Evolutionary conservation across 768 basidiomycete genomes (phyloP).

Genomic region (Rhizopogon vulgaris): DNA sequence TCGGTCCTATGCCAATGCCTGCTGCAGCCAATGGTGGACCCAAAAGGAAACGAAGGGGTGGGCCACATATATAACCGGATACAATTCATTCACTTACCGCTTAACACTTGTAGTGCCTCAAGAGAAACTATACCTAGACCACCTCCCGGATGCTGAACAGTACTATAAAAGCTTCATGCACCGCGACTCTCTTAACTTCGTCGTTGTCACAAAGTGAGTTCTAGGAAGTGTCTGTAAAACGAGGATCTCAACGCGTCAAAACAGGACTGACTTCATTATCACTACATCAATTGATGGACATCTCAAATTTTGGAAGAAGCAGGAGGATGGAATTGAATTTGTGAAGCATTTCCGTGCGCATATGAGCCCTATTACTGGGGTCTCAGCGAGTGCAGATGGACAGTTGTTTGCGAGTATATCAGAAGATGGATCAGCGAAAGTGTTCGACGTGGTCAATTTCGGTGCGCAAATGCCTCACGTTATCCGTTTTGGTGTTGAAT

Average conservation of each 20-base stretch:
- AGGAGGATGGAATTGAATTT: slow-evolving; percentile 91
- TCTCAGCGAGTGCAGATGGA: slow-evolving; percentile 88
- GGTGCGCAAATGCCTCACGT: slow-evolving; percentile 46
- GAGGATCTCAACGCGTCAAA: slow-evolving; percentile 4
- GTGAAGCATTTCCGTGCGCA: slow-evolving; percentile 98
- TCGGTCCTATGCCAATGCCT: slow-evolving; percentile 83
- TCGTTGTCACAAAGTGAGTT: slow-evolving; percentile 79
- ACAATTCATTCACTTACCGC: slow-evolving; percentile 5
- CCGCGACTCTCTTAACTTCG: slow-evolving; percentile 84
- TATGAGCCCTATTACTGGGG: slow-evolving; percentile 66
- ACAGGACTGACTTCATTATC: slow-evolving; percentile 86
- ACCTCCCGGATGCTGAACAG: slow-evolving; percentile 86
- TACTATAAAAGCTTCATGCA: slow-evolving; percentile 99
- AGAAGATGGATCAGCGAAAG: slow-evolving; percentile 88
- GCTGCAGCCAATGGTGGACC: slow-evolving; percentile 28
- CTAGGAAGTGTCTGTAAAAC: background rate
- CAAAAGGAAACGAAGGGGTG: slow-evolving; percentile 86
- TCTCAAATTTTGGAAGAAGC: slow-evolving; percentile 99
- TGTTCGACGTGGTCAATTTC: slow-evolving; percentile 97
- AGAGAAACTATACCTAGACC: slow-evolving; percentile 87
- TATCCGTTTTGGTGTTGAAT: background rate
- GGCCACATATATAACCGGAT: slow-evolving; percentile 12
- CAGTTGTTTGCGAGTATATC: slow-evolving; percentile 87
- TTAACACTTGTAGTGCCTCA: slow-evolving; percentile 74
- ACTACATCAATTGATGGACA: slow-evolving; percentile 95